Evolutionary conservation across 371 early-diverging fungal species (phyloP), one percentile per base, ranked within the genome.

Genomic region (Basidiobolus heterosporus): DNA sequence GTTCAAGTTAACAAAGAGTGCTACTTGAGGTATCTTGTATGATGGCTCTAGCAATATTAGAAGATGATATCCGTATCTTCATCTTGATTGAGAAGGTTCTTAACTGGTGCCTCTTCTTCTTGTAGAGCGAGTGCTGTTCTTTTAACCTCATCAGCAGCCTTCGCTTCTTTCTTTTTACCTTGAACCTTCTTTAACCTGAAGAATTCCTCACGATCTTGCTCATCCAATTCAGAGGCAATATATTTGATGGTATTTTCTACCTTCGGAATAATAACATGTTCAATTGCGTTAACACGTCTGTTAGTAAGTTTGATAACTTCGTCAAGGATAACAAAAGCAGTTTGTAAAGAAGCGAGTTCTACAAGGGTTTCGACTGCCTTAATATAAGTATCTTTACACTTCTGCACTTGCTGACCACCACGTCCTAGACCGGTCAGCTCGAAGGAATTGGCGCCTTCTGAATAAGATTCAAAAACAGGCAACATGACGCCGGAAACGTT

Each of bases 181-280:
- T 97, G 98, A 22, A 97, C 87, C 67, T 94, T 97, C 69, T 97
- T 97, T 55, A 97, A 66, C 57, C 85, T 82, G 63, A 92, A 98
- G 69, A 99, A 99, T 57, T 99, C 99, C 67, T 99, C 99, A 62
- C 99, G 80, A 61, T 99, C 99, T 70, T 87, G 87, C 63, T 99
- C 99, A 59, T 99, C 99, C 46, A 99, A 75, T 66, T 99, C 99
- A 21, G 94, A 88, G 42, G 80, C 80, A 53, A 99, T 94, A 62
- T 91, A 95, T 54, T 74, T 76, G 60, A 98, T 92, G 41, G 99
- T 99, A 70, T 97, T 99, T 58, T 98, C 95, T 49, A 94, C 79
- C 47, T 85, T 82, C 35, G 99, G 99, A 51, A 99, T 98, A 55
- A 99, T 88, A 37, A 96, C 90, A 62, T 91, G 88, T 62, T 99